These are phyloP conservation scores for Leccinum broughii DNA, from an alignment of 768 basidiomycete genomes.

Conservation along the genomic window DNA sequence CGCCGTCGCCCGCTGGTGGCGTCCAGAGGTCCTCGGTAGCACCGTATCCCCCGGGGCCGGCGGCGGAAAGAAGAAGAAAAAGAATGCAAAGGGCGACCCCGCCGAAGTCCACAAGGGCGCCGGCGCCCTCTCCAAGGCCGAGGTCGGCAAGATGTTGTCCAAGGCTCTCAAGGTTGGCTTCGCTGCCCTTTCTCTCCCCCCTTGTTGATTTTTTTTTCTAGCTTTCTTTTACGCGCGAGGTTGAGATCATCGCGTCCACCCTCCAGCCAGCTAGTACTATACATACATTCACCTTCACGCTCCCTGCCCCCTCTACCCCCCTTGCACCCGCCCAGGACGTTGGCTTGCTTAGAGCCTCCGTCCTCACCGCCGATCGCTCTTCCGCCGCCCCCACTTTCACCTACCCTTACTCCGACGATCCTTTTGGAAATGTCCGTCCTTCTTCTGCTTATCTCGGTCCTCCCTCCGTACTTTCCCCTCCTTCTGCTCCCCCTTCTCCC, in stretches of 20 bases:
- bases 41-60: conserved; percentile 84
- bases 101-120: conserved; percentile 67
- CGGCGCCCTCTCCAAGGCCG: conserved; percentile 80
- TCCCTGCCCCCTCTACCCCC: conserved; percentile 75
- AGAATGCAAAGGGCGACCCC: conserved; percentile 56
- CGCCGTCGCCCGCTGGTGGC: conserved; percentile 87
- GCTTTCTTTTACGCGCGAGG: conserved; percentile 90
- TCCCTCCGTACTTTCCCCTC: conserved; percentile 55
- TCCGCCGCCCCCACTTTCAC: conserved; percentile 68
- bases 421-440: conserved; percentile 44
- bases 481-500: conserved; percentile 28
- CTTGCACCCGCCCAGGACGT: conserved; percentile 70
- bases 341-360: conserved; percentile 65
- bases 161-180: conserved; percentile 80
- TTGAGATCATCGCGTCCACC: conserved; percentile 93
- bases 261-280: conserved; percentile 91
- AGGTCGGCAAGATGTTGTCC: conserved; percentile 87
- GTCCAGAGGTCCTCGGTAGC: conserved; percentile 76
- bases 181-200: background rate
- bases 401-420: conserved; percentile 75
- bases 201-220: conserved; percentile 28
- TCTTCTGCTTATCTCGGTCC: conserved; percentile 81
- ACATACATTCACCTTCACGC: conserved; percentile 87
- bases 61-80: conserved; percentile 71
- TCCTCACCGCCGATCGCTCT: conserved; percentile 65